Conservation (phyloP, 257 asterid species). For the Solanum chmielewskii region DNA sequence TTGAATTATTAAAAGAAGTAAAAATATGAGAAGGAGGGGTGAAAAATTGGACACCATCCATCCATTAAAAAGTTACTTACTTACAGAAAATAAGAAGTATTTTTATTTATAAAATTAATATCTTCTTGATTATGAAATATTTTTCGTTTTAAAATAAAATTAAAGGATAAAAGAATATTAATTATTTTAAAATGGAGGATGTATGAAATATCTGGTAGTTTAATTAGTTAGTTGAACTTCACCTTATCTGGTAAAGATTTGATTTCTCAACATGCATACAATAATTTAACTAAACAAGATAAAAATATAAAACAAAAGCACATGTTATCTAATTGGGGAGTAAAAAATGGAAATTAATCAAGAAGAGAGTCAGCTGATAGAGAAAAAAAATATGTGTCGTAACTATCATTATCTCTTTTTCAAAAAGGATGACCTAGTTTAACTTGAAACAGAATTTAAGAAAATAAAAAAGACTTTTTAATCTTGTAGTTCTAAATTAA, state of each 20-base stretch:
- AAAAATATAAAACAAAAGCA: background rate
- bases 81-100: background rate
- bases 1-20: too few relatives aligned
- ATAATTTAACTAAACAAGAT: background rate
- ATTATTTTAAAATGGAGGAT: background rate
- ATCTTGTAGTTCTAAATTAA: too few relatives aligned
- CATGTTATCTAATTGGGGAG: background rate
- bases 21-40: background rate
- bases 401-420: too few relatives aligned
- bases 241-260: background rate
- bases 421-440: too few relatives aligned
- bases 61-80: background rate
- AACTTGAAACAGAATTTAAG: too few relatives aligned
- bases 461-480: too few relatives aligned
- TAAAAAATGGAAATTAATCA: background rate
- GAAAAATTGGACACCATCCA: background rate
- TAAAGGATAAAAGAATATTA: background rate
- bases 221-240: background rate
- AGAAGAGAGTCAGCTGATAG: background rate
- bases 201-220: background rate
- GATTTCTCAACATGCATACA: background rate
- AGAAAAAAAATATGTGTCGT: too few relatives aligned
- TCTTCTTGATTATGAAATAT: background rate
- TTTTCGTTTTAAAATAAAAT: background rate
- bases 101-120: background rate